A percentile compares a stretch with the other conserved stretches of the same genome.
Evolutionary conservation across 192 early-diverging fungal genomes (phyloP).

Genomic region (Coemansia sp.): DNA sequence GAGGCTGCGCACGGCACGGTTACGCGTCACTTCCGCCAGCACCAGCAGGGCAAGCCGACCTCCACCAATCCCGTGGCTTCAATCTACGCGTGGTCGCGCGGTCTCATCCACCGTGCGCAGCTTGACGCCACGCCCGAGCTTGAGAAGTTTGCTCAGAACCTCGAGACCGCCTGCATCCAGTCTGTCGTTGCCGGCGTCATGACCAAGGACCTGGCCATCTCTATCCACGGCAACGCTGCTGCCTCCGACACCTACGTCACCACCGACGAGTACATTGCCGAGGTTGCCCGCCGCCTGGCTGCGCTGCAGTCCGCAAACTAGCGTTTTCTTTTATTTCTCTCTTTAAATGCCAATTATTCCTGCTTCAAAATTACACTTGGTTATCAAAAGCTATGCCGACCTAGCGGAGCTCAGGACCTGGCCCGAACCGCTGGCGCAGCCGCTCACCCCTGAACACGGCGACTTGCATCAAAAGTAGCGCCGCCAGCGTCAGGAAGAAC

Average conservation of each 20-base stretch:
- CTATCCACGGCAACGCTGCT: conserved; percentile 84
- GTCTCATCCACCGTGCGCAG: conserved; percentile 92
- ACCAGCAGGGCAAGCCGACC: conserved; percentile 93
- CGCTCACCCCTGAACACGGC: conserved; percentile 30
- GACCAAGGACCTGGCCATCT: conserved; percentile 98
- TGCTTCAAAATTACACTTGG: not conserved
- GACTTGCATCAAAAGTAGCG: conserved; percentile 26
- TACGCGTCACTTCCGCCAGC: conserved; percentile 90
- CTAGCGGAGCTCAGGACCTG: not conserved
- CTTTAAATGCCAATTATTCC: not conserved
- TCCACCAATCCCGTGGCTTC: conserved; percentile 96
- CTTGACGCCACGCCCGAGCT: conserved; percentile 82
- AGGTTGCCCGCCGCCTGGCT: conserved; percentile 68
- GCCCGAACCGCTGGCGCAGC: conserved; percentile 35
- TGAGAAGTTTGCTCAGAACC: conserved; percentile 67
- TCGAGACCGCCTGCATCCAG: conserved; percentile 87
- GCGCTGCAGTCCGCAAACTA: conserved; percentile 29
- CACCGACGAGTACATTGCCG: conserved; percentile 83
- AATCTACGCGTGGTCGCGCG: conserved; percentile 95
- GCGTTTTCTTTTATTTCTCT: conserved; percentile 1
- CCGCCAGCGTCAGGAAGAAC: conserved; percentile 30
- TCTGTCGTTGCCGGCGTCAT: conserved; percentile 82
- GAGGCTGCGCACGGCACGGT: conserved; percentile 99
- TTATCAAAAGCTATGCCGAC: not conserved
- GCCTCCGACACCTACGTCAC: conserved; percentile 80